Base-by-base conservation (phyloP, 2,329 filamentous ascomycete species). In the Fusarium papillatum region DNA sequence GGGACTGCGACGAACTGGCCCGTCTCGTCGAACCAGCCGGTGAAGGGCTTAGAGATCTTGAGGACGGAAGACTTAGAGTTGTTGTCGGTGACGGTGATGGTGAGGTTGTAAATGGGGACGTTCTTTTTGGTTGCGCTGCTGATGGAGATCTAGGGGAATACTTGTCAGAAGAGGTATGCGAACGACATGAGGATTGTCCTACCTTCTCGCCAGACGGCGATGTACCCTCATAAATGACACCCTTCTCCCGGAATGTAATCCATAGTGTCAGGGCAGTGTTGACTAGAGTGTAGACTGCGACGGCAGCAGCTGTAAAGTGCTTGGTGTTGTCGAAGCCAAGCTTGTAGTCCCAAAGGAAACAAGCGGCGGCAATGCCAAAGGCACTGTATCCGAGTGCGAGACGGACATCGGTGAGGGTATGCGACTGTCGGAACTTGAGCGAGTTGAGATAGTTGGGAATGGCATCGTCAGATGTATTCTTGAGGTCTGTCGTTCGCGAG, bases 381-480 rank as follows among this genome's bases (percentile, higher is more conserved):
- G 95, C 94, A 24, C 88, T 85, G 86, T 97, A 98, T 75, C 97
- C 97, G 11, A 99, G 88, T 1, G 88, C 89, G 57, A 99, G 92
- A 66, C 95, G 95, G 60, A 97, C 90, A 81, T 98, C 96, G 80
- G 93, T 92, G 60, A 97, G 92, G 69, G 86, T 89, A 86, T 98
- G 93, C 75, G 94, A 93, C 85, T 98, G 95, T 74, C 87, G 90
- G 88, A 98, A 98, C 77, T 89, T 93, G 83, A 98, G 92, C 38
- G 92, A 94, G 85, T 95, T 96, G 75, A 99, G 92, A 87, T 98
- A 98, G 86, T 97, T 95, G 70, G 94, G 92, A 71, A 99, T 93
- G 69, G 96, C 95, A 86, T 99, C 97, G 87, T 99, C 97, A 77
- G 95, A 95, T 46, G 96, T 97, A 87, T 97, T 98, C 86, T 98